A percentile compares a stretch with the other conserved stretches of the same genome.
Conservation (phyloP, 1,139 yeast genomes). For the Candida glucosophila region DNA sequence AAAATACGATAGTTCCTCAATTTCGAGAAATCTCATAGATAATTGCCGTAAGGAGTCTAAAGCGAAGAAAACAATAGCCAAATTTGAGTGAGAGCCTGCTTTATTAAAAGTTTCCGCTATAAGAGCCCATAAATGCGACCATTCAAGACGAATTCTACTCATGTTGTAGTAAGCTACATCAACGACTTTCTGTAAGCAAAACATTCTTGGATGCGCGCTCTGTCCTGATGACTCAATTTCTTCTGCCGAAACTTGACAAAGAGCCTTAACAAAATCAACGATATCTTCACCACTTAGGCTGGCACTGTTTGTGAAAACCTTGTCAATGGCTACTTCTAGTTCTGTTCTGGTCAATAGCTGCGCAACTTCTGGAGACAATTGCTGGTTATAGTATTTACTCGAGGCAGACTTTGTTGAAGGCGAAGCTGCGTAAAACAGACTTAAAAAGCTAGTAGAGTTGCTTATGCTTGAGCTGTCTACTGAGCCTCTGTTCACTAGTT, state of each 20-base stretch:
- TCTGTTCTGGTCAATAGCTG: slow-evolving; percentile 63
- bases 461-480: slow-evolving; percentile 41
- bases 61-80: slow-evolving; percentile 79
- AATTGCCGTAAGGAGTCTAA: slow-evolving; percentile 89
- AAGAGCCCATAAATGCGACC: slow-evolving; percentile 93
- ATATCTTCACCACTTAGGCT: slow-evolving; percentile 77
- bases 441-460: slow-evolving; percentile 39
- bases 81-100: slow-evolving; percentile 75
- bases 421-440: slow-evolving; percentile 24
- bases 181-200: slow-evolving; percentile 88
- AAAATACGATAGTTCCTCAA: slow-evolving; percentile 91
- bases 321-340: slow-evolving; percentile 77
- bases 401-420: slow-evolving; percentile 37
- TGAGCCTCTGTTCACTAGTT: slow-evolving; percentile 51
- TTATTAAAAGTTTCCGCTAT: slow-evolving; percentile 86
- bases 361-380: slow-evolving; percentile 29
- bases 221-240: slow-evolving; percentile 87
- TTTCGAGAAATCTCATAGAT: slow-evolving; percentile 83
- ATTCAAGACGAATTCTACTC: slow-evolving; percentile 92
- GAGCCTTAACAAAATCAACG: slow-evolving; percentile 76
- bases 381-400: slow-evolving; percentile 37
- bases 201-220: slow-evolving; percentile 78
- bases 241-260: slow-evolving; percentile 79
- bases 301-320: slow-evolving; percentile 77
- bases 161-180: slow-evolving; percentile 97